Base-by-base conservation (phyloP, 2,329 filamentous ascomycete genomes). In the Aspergillus texensis region DNA sequence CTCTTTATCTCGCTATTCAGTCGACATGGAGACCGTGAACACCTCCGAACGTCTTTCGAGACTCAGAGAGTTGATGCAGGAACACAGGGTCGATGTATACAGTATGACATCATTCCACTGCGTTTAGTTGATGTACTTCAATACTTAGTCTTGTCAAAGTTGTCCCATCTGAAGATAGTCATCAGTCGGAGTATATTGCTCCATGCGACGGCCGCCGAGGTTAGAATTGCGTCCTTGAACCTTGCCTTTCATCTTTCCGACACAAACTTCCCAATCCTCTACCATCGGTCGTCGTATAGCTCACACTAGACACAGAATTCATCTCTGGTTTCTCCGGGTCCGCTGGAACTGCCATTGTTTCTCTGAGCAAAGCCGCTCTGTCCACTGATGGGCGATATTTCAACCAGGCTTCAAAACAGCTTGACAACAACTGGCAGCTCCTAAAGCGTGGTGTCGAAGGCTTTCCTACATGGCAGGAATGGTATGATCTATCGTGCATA, bases 361-460 rank as follows among this genome's bases (percentile, higher is more conserved):
- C 94, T 2, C 86, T 88, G 57, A 89, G 93, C 58, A 94, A 94
- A 78, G 95, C 95, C 19, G 92, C 93, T 16, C 82, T 99, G 62
- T 93, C 95, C 14, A 99, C 95, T 34, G 95, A 99, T 77, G 95
- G 95, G 34, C 90, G 95, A 68, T 99, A 99, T 80, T 99, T 98
- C 85, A 98, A 96, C 81, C 95, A 99, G 79, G 95, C 95, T 30
- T 84, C 89, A 66, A 92, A 94, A 72, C 93, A 99, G 78, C 87
- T 99, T 34, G 95, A 98, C 77, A 81, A 80, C 72, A 98, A 98
- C 78, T 99, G 95, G 95, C 83, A 87, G 57, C 83, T 99, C 46
- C 83, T 99, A 65, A 99, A 97, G 82, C 93, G 96, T 73, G 95
- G 95, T 6, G 84, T 97, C 55, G 92, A 95, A 74, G 93, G 96